Evolutionary conservation across 306 rosid genomes (phyloP).

Genomic region (Sindora glabra): DNA sequence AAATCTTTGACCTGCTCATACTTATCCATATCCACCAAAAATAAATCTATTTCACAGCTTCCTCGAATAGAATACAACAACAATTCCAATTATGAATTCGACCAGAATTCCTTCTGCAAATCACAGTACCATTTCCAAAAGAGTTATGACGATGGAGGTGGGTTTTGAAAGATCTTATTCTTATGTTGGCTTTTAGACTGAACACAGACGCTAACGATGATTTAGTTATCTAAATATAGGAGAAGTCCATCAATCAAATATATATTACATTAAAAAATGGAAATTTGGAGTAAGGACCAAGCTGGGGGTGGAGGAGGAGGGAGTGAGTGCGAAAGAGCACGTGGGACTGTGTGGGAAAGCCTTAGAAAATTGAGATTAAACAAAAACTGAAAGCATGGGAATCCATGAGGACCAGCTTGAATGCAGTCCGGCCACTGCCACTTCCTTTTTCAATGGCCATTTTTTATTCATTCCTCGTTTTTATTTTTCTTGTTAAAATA

Average conservation of each 20-base stretch:
- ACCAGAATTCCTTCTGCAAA: background rate
- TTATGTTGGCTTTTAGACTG: too few species aligned
- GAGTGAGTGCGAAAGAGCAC: slow-evolving; percentile 35
- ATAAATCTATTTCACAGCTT: background rate
- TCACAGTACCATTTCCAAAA: slow-evolving; percentile 1
- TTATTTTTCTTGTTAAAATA: too few species aligned
- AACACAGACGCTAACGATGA: too few species aligned
- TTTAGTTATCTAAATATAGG: too few species aligned
- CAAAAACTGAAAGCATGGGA: slow-evolving; percentile 1
- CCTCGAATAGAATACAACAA: background rate
- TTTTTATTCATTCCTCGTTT: background rate
- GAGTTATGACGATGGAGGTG: slow-evolving; percentile 4
- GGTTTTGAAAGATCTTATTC: background rate
- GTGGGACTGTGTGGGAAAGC: slow-evolving; percentile 25
- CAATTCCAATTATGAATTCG: background rate
- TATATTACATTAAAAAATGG: too few species aligned
- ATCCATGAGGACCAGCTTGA: slow-evolving; percentile 22
- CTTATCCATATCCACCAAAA: slow-evolving; percentile 40
- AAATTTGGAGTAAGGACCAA: background rate
- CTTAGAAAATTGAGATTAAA: slow-evolving; percentile 5
- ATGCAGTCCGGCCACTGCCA: slow-evolving; percentile 6
- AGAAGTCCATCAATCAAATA: too few species aligned
- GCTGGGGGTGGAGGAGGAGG: background rate
- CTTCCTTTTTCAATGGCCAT: too few species aligned
- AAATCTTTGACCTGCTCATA: slow-evolving; percentile 53